Percentiles rank a stretch among this genome's conserved stretches.
phyloP scores from a whole-genome alignment of 1,284 basidiomycete genomes.

The Cutaneotrichosporon arboriforme region DNA sequence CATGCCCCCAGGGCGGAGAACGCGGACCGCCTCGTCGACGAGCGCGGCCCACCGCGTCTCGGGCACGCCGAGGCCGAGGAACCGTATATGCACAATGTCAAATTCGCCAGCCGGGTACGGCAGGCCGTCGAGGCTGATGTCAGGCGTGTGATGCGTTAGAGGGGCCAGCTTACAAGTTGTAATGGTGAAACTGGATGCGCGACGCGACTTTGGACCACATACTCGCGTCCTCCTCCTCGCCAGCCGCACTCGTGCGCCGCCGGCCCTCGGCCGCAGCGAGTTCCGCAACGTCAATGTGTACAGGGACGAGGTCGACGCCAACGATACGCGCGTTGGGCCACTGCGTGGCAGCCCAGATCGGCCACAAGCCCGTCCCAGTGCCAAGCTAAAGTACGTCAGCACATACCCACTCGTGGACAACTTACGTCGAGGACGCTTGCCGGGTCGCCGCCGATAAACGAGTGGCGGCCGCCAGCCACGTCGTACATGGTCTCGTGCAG shows the following conservation, averaged over 20 bases:
- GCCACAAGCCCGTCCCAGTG: slow-evolving; percentile 44
- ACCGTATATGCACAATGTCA: slow-evolving; percentile 46
- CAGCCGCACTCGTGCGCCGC: slow-evolving; percentile 17
- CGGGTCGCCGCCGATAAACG: slow-evolving; percentile 27
- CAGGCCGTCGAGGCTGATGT: slow-evolving; percentile 33
- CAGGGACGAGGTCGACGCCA: slow-evolving; percentile 39
- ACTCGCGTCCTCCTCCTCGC: slow-evolving; percentile 18
- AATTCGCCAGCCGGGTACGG: slow-evolving; percentile 45
- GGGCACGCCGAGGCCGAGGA: slow-evolving; percentile 44
- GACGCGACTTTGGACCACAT: slow-evolving; percentile 35
- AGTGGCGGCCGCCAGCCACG: slow-evolving; percentile 30
- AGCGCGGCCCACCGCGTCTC: slow-evolving; percentile 39
- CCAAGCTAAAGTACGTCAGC: slow-evolving; percentile 28
- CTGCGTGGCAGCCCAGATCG: slow-evolving; percentile 38
- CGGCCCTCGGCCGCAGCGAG: slow-evolving; percentile 22
- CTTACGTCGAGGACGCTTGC: slow-evolving; percentile 43
- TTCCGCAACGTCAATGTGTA: slow-evolving; percentile 32
- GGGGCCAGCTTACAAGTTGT: slow-evolving; percentile 36
- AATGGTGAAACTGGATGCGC: slow-evolving; percentile 39
- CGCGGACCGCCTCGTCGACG: slow-evolving; percentile 42
- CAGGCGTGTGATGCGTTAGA: background rate
- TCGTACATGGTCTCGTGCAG: slow-evolving; percentile 44
- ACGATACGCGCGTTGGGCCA: slow-evolving; percentile 40
- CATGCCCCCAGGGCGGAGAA: slow-evolving; percentile 42
- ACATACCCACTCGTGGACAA: too few species aligned